These are phyloP conservation scores for Serpula lacrymans DNA, from an alignment of 768 basidiomycete species.

Conservation along the genomic window DNA sequence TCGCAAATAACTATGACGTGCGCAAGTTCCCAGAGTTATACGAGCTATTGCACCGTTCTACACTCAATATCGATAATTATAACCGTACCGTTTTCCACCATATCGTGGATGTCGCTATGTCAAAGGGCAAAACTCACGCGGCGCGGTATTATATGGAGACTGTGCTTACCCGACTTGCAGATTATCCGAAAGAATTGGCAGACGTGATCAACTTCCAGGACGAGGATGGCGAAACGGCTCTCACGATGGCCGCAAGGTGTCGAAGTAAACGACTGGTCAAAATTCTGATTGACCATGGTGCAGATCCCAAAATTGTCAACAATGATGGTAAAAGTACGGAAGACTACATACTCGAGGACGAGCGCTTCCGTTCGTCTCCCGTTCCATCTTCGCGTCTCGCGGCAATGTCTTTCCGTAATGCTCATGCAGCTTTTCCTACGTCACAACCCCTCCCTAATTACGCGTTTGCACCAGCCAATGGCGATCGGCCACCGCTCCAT, in stretches of 20 bases:
- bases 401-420: slow-evolving; percentile 71
- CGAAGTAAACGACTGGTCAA: slow-evolving; percentile 94
- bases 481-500: slow-evolving; percentile 73
- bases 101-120: slow-evolving; percentile 95
- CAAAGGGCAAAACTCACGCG: slow-evolving; percentile 96
- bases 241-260: slow-evolving; percentile 95
- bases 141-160: slow-evolving; percentile 99
- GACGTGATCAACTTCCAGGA: slow-evolving; percentile 99
- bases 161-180: slow-evolving; percentile 78
- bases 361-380: slow-evolving; percentile 92
- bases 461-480: slow-evolving; percentile 47
- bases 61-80: slow-evolving; percentile 96
- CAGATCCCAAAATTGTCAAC: slow-evolving; percentile 92
- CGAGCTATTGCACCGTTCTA: slow-evolving; percentile 95
- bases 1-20: slow-evolving; percentile 98
- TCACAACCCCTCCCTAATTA: slow-evolving; percentile 37
- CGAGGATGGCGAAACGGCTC: slow-evolving; percentile 96
- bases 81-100: slow-evolving; percentile 99
- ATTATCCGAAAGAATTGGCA: slow-evolving; percentile 93
- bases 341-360: slow-evolving; percentile 98
- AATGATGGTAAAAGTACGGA: slow-evolving; percentile 95
- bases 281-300: slow-evolving; percentile 92
- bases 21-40: slow-evolving; percentile 98
- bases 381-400: slow-evolving; percentile 64
- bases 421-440: slow-evolving; percentile 56